These are phyloP conservation scores for Malassezia arunalokei DNA, from an alignment of 1,284 basidiomycete genomes.

Conservation along the genomic window DNA sequence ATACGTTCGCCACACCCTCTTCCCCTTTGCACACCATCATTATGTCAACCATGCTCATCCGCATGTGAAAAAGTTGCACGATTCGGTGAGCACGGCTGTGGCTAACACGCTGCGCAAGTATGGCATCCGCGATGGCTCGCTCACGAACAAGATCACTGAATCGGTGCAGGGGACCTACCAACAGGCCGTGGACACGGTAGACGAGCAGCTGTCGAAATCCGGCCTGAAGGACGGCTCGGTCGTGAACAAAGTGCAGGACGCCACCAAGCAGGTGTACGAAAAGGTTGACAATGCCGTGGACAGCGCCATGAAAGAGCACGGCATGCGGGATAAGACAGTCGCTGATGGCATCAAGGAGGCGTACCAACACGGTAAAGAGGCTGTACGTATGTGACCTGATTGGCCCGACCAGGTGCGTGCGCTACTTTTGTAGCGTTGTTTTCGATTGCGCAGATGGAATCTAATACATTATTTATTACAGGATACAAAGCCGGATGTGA, in stretches of 20 bases:
- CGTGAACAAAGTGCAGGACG: not conserved
- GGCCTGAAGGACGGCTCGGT: not conserved
- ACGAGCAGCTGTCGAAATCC: not conserved
- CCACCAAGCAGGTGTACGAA: not conserved
- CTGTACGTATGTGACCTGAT: slow-evolving; percentile 2
- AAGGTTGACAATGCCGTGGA: not conserved
- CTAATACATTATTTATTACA: slow-evolving; percentile 9
- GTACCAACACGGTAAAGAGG: slow-evolving; percentile 3
- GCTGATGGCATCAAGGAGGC: slow-evolving; percentile 10
- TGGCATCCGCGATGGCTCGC: slow-evolving; percentile 2
- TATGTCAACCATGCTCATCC: slow-evolving; percentile 18
- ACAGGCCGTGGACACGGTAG: not conserved
- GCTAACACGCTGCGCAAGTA: slow-evolving; percentile 12
- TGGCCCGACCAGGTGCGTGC: slow-evolving; percentile 5
- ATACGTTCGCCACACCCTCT: slow-evolving; percentile 20
- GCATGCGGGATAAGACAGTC: slow-evolving; percentile 4
- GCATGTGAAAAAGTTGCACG: slow-evolving; percentile 1
- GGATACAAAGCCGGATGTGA: not conserved
- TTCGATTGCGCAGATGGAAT: slow-evolving; percentile 3
- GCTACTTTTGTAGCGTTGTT: not conserved
- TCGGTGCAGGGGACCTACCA: slow-evolving; percentile 12
- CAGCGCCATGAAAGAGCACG: slow-evolving; percentile 8
- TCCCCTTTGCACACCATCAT: slow-evolving; percentile 9
- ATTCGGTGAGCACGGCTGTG: not conserved
- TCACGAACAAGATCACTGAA: slow-evolving; percentile 3